Base-by-base conservation (phyloP, 768 basidiomycete genomes). In the Baorangia bicolor region DNA sequence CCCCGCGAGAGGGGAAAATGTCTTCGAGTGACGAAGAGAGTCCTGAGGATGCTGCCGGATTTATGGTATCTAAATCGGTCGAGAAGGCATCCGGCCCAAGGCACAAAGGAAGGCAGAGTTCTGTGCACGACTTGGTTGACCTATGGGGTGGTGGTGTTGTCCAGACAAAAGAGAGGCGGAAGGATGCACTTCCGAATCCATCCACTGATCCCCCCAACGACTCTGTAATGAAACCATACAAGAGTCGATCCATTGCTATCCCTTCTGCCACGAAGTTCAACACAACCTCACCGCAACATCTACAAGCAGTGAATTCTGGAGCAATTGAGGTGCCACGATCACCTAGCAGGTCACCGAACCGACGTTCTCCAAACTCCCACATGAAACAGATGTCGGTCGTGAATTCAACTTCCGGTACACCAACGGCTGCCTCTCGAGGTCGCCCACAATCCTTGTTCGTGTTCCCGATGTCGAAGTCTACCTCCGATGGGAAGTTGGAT, bases 371-470 rank as follows among this genome's bases (percentile, higher is more conserved):
- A 35, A 62, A 53, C 33, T 65, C 67, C 33, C 73, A 74, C 37
- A 42, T 51, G 18, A 75, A 70, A 54, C 69, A 70, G 47, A 61
- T 70, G 43, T 67, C 74, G 21, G 55, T 64, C 54, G 47, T 58
- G 53, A 57, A 65, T 61, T 30, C 60, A 11, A 56, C 63, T 38
- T 58, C 67, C 2, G 39, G 69, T 41, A 56, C 56, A 23, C 58
- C 69, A 47, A 54, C 73, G n/a, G 59, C 76, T 28, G 55, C 75
- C 13, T 67, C 77, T 37, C 81, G 85, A 35, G 76, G 81, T 34
- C 84, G 92, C 6, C 91, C 91, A 21, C 88, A 92, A 57, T 93
- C 92, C n/a, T 83, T 92, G 82, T 79, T 91, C 66, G 69, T 88
- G 28, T 85, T 88, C 62, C 86, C 88, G 3, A 61, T 73, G 27